Evolutionary conservation across 768 basidiomycete species (phyloP).

Genomic region (Pisolithus albus): DNA sequence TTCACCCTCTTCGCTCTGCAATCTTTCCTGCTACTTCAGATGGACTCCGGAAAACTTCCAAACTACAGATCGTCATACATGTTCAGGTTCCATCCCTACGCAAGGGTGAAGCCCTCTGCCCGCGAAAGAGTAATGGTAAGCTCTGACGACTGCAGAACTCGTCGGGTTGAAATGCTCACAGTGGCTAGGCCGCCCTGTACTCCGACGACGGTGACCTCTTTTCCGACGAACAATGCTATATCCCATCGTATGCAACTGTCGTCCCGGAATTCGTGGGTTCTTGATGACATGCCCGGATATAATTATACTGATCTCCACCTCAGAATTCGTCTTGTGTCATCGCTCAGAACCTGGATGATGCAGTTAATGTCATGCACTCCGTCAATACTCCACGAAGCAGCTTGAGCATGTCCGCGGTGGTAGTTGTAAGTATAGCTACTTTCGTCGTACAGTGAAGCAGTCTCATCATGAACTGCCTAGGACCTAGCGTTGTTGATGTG

Average conservation of each 20-base stretch:
- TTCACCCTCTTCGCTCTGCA: not conserved
- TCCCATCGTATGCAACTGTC: not conserved
- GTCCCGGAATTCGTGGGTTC: not conserved
- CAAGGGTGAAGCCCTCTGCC: slow-evolving; percentile 2
- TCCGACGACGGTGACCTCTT: not conserved
- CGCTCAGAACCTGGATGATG: too few relatives aligned
- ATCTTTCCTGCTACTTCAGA: not conserved
- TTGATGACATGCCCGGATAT: not conserved
- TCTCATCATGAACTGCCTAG: too few relatives aligned
- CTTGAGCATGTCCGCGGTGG: too few relatives aligned
- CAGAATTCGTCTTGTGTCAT: too few relatives aligned
- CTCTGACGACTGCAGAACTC: not conserved
- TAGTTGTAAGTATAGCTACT: too few relatives aligned
- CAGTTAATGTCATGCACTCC: too few relatives aligned
- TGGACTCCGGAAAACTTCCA: slow-evolving; percentile 1
- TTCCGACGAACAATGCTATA: not conserved
- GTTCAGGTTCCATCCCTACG: slow-evolving; percentile 8
- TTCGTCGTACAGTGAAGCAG: too few relatives aligned
- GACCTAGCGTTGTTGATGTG: too few relatives aligned
- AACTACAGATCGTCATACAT: slow-evolving; percentile 8
- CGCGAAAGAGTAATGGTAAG: slow-evolving; percentile 4
- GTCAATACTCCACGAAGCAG: too few relatives aligned
- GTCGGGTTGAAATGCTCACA: too few relatives aligned
- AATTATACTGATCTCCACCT: too few relatives aligned
- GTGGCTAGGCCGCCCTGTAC: not conserved